phyloP scores from a whole-genome alignment of 1,139 yeast genomes.

The Geotrichum macrosporum region DNA sequence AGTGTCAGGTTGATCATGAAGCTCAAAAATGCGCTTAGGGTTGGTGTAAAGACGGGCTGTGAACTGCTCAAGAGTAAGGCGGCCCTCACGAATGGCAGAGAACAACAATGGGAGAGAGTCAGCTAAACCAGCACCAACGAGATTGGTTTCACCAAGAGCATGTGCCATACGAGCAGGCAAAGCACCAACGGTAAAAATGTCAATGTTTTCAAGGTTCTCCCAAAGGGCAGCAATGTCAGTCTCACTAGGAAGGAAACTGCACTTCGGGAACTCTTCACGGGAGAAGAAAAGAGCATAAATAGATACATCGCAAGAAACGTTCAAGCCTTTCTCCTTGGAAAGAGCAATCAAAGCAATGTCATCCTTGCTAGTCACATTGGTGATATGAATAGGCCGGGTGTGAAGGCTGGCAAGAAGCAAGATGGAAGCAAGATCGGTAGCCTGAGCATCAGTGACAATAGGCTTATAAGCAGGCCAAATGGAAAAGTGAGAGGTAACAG shows the following conservation, averaged over 20 bases:
- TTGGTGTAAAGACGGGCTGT: slow-evolving; percentile 70
- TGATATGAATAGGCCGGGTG: slow-evolving; percentile 79
- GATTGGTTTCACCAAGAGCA: slow-evolving; percentile 54
- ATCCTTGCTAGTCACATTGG: slow-evolving; percentile 75
- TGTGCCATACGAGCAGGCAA: slow-evolving; percentile 70
- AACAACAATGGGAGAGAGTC: slow-evolving; percentile 81
- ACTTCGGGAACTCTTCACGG: slow-evolving; percentile 63
- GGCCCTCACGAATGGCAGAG: slow-evolving; percentile 72
- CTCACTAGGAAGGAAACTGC: slow-evolving; percentile 70
- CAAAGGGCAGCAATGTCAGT: slow-evolving; percentile 81
- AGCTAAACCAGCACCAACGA: slow-evolving; percentile 70
- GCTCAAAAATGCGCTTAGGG: slow-evolving; percentile 76
- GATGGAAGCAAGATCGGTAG: slow-evolving; percentile 88
- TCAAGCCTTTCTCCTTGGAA: slow-evolving; percentile 76
- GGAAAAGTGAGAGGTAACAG: slow-evolving; percentile 73
- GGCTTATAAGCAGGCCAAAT: slow-evolving; percentile 84
- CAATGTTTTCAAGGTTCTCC: slow-evolving; percentile 67
- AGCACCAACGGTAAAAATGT: slow-evolving; percentile 83
- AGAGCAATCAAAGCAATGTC: slow-evolving; percentile 80
- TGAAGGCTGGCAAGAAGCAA: slow-evolving; percentile 85
- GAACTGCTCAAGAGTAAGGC: slow-evolving; percentile 68
- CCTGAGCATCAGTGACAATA: slow-evolving; percentile 85
- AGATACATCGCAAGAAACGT: slow-evolving; percentile 87
- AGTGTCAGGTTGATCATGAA: slow-evolving; percentile 73
- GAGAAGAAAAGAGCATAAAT: slow-evolving; percentile 74